These are phyloP conservation scores for Rhododendron vialii DNA, from an alignment of 148 eudicot genomes.

Conservation along the genomic window DNA sequence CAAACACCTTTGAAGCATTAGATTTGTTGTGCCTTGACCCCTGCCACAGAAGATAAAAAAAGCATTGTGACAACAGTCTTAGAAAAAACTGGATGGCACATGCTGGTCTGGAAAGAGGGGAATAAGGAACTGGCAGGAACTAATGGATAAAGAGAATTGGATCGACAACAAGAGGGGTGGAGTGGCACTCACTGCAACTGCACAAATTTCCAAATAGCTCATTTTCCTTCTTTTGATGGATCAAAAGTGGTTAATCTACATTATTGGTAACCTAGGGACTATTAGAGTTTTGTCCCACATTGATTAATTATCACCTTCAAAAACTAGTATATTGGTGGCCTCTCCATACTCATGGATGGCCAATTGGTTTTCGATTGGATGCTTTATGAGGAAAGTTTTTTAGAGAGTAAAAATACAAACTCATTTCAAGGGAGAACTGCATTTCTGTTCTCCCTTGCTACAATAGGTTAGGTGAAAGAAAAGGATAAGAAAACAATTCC, in stretches of 20 bases:
- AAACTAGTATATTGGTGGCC: neutral
- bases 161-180: neutral
- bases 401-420: neutral
- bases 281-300: neutral
- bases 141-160: neutral
- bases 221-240: neutral
- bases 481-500: neutral
- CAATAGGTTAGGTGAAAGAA: neutral
- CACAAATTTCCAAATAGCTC: neutral
- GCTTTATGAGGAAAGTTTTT: neutral
- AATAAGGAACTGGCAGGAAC: neutral
- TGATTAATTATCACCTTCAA: neutral
- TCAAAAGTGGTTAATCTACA: neutral
- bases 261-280: neutral
- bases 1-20: constrained; percentile 29
- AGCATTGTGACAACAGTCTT: neutral
- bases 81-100: neutral
- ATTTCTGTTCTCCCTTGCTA: neutral
- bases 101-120: neutral
- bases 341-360: neutral
- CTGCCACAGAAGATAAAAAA: neutral
- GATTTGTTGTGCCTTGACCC: constrained; percentile 14
- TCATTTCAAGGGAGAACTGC: neutral
- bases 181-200: neutral
- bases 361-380: neutral